Evolutionary conservation across 192 early-diverging fungal genomes (phyloP).

Genomic region (Gigaspora rosea): DNA sequence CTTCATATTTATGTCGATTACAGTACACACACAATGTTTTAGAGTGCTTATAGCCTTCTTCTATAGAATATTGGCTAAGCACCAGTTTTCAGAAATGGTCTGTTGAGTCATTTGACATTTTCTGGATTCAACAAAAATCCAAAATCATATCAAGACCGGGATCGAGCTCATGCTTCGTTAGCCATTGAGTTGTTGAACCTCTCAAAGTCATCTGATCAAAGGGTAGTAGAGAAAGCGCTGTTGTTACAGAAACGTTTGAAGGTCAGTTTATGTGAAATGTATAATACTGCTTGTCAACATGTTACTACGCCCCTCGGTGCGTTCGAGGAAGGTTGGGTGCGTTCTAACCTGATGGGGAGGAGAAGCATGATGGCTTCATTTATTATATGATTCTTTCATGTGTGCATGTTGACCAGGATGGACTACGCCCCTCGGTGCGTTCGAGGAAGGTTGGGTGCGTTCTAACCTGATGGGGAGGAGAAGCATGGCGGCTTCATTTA

Average conservation of each 20-base stretch:
- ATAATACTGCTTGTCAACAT: conserved; percentile 10
- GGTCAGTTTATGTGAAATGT: conserved; percentile 30
- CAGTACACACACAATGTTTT: no score
- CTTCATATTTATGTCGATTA: no score
- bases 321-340: conserved; percentile 33
- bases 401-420: neutral
- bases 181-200: conserved; percentile 12
- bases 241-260: conserved; percentile 30
- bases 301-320: conserved; percentile 28
- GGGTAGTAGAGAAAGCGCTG: conserved; percentile 19
- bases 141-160: neutral
- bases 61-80: conserved; percentile 11
- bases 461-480: conserved; percentile 34
- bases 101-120: conserved; percentile 22
- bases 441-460: conserved; percentile 32
- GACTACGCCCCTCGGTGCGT: conserved; percentile 30
- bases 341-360: conserved; percentile 29
- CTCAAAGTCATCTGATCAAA: conserved; percentile 28
- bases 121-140: conserved; percentile 27
- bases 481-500: conserved; percentile 29
- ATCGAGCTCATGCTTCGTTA: conserved; percentile 16
- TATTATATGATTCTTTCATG: conserved; percentile 22
- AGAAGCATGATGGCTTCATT: conserved; percentile 31
- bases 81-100: conserved; percentile 25
- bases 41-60: no score